Evolutionary conservation across 2,329 filamentous ascomycete genomes (phyloP), one percentile per base, ranked within the genome.

Genomic region (Pseudovirgaria hyperparasitica): DNA sequence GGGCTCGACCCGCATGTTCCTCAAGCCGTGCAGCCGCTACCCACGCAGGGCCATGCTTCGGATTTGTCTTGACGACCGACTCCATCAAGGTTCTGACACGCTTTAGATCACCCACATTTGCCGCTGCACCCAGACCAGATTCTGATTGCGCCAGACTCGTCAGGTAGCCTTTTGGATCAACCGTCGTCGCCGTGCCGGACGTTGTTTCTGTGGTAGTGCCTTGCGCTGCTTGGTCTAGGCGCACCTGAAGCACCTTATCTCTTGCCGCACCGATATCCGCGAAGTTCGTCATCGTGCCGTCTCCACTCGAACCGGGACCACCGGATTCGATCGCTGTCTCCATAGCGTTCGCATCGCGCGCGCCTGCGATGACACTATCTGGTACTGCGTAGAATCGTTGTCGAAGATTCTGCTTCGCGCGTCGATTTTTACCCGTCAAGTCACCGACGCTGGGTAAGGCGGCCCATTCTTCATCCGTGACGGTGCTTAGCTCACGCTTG

Each of bases 201-300:
- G 73, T 62, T 4, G 78, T 72, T 28, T 82, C 75, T 9, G 71
- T 76, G 11, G 76, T 72, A n/a, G 32, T 35, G 12, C 66, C 75
- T 37, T 77, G 70, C 4, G 82, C 86, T 6, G 85, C 86, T 48
- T 92, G 82, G 43, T 96, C 87, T 22, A 98, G 65, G 40, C 82
- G 76, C n/a, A 92, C 87, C 50, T 93, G 80, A 28, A 98, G 68
- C 21, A 94, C 90, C 55, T 93, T 94, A 60, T 94, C 84, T 59
- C 90, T 76, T 12, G 90, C 92, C 23, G 86, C 85, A 55, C 92
- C 90, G 36, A 98, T 96, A 53, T 93, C 82, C 23, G 87, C 87
- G 50, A 98, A 98, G 50, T 98, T 94, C 8, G 87, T 98, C 72
- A 93, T 90, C 2, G 85, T 92, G 2, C 87, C 86, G 45, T 93